These are phyloP conservation scores for Penicillium janthinellum DNA, from an alignment of 2,329 filamentous ascomycete genomes.

Conservation along the genomic window DNA sequence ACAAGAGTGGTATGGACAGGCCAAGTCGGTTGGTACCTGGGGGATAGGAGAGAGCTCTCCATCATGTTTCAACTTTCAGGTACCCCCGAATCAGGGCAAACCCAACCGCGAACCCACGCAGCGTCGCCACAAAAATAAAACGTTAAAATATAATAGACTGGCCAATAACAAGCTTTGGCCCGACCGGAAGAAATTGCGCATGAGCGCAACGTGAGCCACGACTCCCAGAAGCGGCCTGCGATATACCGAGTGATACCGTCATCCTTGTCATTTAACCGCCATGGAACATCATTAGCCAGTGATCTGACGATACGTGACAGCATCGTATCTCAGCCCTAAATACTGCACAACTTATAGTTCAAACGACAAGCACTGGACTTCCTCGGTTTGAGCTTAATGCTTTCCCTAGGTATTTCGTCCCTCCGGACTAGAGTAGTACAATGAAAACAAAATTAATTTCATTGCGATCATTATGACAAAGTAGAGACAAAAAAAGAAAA, in stretches of 20 bases:
- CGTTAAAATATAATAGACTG: background rate
- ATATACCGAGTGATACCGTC: conserved; percentile 13
- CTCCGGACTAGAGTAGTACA: background rate
- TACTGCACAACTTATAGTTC: no score
- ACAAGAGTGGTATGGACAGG: background rate
- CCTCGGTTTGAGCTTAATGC: background rate
- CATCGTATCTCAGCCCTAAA: conserved; percentile 15
- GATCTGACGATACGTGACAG: conserved; percentile 19
- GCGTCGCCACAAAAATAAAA: background rate
- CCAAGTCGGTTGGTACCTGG: background rate
- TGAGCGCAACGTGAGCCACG: background rate
- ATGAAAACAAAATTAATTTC: background rate
- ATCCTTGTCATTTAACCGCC: conserved; percentile 6
- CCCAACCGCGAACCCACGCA: background rate
- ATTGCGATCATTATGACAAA: background rate
- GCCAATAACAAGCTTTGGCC: background rate
- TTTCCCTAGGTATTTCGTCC: background rate
- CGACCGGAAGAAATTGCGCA: conserved; percentile 9
- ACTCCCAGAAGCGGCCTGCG: background rate
- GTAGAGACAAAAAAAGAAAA: conserved; percentile 8
- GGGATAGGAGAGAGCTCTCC: background rate
- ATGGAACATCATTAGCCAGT: conserved; percentile 10
- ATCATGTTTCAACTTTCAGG: conserved; percentile 4
- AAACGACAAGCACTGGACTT: background rate
- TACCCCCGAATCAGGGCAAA: background rate